These are phyloP conservation scores for Suillus alpinus DNA, from an alignment of 768 basidiomycete species.

Conservation along the genomic window DNA sequence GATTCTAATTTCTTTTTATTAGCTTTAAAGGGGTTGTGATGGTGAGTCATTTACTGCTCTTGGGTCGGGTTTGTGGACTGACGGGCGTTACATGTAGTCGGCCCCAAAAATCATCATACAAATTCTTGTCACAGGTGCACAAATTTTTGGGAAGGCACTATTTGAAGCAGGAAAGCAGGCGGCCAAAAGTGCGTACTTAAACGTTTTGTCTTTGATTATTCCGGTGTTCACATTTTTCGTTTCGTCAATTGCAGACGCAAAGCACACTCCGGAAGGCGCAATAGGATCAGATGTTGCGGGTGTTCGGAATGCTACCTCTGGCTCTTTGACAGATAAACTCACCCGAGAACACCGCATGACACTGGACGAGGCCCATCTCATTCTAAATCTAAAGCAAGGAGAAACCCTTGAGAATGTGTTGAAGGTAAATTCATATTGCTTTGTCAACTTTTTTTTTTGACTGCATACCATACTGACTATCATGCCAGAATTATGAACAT, in stretches of 20 bases:
- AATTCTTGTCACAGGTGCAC: conserved; percentile 71
- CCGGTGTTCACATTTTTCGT: background rate
- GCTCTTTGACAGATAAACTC: conserved; percentile 75
- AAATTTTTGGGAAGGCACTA: conserved; percentile 90
- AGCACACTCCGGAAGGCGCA: conserved; percentile 68
- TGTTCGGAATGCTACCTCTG: conserved; percentile 68
- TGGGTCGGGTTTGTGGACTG: background rate
- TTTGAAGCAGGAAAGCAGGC: conserved; percentile 89
- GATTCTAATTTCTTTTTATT: background rate
- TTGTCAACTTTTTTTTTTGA: background rate
- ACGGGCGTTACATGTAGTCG: conserved; percentile 43
- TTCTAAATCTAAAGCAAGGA: conserved; percentile 82
- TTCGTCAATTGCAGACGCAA: conserved; percentile 62
- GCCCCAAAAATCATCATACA: conserved; percentile 78
- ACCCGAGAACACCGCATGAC: conserved; percentile 91
- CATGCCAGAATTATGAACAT: conserved; percentile 80
- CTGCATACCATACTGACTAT: conserved; percentile 2
- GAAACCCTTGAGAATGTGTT: conserved; percentile 66
- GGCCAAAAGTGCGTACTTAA: conserved; percentile 72
- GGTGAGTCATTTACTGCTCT: background rate
- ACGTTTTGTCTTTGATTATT: conserved; percentile 1
- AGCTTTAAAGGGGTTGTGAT: conserved; percentile 3
- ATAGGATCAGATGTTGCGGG: conserved; percentile 71
- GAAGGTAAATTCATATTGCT: conserved; percentile 49
- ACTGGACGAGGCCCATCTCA: conserved; percentile 89